Evolutionary conservation across 2,329 filamentous ascomycete species (phyloP), one percentile per base, ranked within the genome.

Genomic region (Alternaria ventricosa): DNA sequence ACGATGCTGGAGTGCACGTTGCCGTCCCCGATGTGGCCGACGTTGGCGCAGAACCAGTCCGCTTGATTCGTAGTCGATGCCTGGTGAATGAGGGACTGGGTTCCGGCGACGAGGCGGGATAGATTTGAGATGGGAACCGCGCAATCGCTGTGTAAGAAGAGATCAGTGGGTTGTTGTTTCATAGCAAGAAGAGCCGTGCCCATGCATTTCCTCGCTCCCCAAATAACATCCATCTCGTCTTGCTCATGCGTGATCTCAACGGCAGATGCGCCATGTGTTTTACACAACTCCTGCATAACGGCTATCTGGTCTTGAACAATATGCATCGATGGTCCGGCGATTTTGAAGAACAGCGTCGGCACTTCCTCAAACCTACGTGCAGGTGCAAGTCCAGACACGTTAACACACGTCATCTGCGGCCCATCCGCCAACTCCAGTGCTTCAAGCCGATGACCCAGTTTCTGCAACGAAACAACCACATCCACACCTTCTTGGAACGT

Each of bases 381-480:
- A 11, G 84, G 84, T 0, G 87, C 65, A 11, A 77, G 72, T 0
- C 88, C 87, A 1, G 89, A 87, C 22, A 84, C 81, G 80, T 92
- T 92, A 64, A 92, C 86, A 9, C 89, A 86, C 36, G 82, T 80
- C 88, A 97, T 96, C 82, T 96, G 92, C 56, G 92, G 89, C 75
- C 95, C 92, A 80, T 97, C 94, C 22, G 97, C 84, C 57, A 97
- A 90, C 81, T 97, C 94, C 27, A 97, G 87, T 5, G 94, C 94
- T 1, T 94, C 94, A 27, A 97, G 89, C n/a, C 90, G 90, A 18
- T 96, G 87, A 12, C 93, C 93, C 57, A 90, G 86, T 53, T 87
- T 87, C 8, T 97, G 92, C 3, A 97, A 90, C 56, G 86, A 86
- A 57, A 90, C 87, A 2, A 94, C 93, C 73, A 92, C 94, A 72